Base-by-base conservation (phyloP, 2,329 filamentous ascomycete species). In the Beauveria varroae region DNA sequence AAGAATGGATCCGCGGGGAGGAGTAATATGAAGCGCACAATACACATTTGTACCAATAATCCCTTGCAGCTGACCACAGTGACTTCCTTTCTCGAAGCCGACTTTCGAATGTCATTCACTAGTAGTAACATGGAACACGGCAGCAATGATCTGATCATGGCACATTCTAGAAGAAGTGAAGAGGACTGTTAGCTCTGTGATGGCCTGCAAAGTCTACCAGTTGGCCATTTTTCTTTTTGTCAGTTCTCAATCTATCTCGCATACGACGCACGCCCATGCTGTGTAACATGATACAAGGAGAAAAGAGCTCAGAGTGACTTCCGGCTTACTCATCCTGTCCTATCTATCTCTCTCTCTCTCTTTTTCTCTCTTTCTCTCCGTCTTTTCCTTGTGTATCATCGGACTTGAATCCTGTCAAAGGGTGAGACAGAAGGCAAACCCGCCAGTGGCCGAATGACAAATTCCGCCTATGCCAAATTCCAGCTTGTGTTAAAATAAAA, bases 161-260 rank as follows among this genome's bases (percentile, higher is more conserved):
- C 24, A 18, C 16, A 26, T 50, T 50, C 47, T 50, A 20, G 47
- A 20, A 30, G 9, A 8, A n/a, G 47, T 50, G 47, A 20, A n/a
- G 24, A n/a, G 52, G 16, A 14, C 24, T 16, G 22, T 7, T 16
- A 47, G 7, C 12, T 14, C 4, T 47, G 3, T 7, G 12, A 14
- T 37, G 34, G 44, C 44, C n/a, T 2, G 51, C 50, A 26, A 10
- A 26, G 20, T 41, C 9, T 9, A 22, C 18, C 18, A 20, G 24
- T 44, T 44, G 10, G 24, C 40, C 40, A n/a, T 18, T 34, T 56
- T 55, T 24, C 10, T n/a, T 40, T 56, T 46, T 46, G 34, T 30
- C 53, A 30, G 24, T 30, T 44, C 26, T 46, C 53, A 56, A 56
- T 57, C 16, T 57, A 49, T 57, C 54, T 57, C 20, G 54, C 54